Evolutionary conservation across 23 red algal species (phyloP).

Genomic region (Cyanidiococcus yangmingshanensis): DNA sequence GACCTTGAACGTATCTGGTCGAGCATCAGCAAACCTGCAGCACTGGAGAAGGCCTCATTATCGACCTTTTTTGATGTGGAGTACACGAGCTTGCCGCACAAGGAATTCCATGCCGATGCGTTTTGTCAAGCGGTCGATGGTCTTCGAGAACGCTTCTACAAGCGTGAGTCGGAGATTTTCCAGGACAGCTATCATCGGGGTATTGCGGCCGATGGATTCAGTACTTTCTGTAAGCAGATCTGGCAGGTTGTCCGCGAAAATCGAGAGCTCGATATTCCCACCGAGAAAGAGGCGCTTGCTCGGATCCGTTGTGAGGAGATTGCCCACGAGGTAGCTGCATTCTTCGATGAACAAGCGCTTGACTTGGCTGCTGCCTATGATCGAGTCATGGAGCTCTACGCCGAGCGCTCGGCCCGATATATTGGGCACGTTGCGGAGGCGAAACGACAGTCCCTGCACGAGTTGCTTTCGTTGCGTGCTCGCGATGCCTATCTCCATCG

Average conservation of each 20-base stretch:
- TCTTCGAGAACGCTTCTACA: conserved; percentile 46
- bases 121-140: conserved; percentile 37
- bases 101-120: conserved; percentile 36
- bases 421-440: conserved; percentile 35
- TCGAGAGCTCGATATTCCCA: conserved; percentile 87
- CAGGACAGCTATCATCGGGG: conserved; percentile 49
- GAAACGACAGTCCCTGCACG: conserved; percentile 33
- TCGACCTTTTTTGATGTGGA: conserved; percentile 75
- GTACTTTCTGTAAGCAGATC: conserved; percentile 47
- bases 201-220: conserved; percentile 71
- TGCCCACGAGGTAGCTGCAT: conserved; percentile 38
- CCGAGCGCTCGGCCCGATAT: conserved; percentile 41
- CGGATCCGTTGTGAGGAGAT: conserved; percentile 85
- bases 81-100: conserved; percentile 81
- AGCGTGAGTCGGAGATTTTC: conserved; percentile 36
- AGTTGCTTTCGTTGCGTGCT: conserved; percentile 34
- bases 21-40: conserved; percentile 58
- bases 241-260: conserved; percentile 90
- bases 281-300: conserved; percentile 82
- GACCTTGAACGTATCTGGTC: conserved; percentile 84
- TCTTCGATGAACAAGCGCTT: background rate
- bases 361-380: conserved; percentile 23
- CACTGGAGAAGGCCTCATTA: conserved; percentile 32
- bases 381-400: conserved; percentile 34
- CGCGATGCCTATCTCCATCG: conserved; percentile 42